These are phyloP conservation scores for Populus ilicifolia DNA, from an alignment of 345 rosid genomes.

Conservation along the genomic window DNA sequence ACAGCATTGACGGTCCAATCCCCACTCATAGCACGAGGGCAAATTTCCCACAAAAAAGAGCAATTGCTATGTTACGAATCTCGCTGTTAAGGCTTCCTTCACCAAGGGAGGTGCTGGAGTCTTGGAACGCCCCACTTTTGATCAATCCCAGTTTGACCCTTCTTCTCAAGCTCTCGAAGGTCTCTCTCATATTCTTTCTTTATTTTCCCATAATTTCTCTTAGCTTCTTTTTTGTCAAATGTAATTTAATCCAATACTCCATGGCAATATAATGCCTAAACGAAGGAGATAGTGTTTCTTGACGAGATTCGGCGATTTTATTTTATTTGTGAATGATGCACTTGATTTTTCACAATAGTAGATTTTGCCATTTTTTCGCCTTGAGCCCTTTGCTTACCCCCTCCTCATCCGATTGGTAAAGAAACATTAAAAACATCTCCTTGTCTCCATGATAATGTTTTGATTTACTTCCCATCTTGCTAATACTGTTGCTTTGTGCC, in stretches of 20 bases:
- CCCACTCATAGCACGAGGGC: neutral
- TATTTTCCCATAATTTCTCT: neutral
- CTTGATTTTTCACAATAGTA: neutral
- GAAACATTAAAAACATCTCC: neutral
- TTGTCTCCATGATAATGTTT: neutral
- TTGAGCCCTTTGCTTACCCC: neutral
- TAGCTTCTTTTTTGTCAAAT: no score
- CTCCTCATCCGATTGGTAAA: neutral
- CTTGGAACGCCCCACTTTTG: slow-evolving; percentile 27
- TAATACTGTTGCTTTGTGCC: neutral
- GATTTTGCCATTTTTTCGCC: no score
- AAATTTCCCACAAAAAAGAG: neutral
- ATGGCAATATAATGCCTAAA: neutral
- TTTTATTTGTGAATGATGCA: neutral
- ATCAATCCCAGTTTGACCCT: slow-evolving; percentile 32
- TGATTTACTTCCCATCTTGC: neutral
- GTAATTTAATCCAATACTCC: no score
- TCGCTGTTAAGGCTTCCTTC: neutral
- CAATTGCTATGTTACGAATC: neutral
- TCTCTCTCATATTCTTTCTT: neutral
- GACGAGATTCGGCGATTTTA: neutral
- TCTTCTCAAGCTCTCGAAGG: slow-evolving; percentile 31
- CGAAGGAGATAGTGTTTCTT: neutral
- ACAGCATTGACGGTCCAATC: neutral
- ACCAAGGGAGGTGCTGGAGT: slow-evolving; percentile 25